These are phyloP conservation scores for Neophaeococcomyces aloes DNA, from an alignment of 2,329 filamentous ascomycete genomes.

Conservation along the genomic window DNA sequence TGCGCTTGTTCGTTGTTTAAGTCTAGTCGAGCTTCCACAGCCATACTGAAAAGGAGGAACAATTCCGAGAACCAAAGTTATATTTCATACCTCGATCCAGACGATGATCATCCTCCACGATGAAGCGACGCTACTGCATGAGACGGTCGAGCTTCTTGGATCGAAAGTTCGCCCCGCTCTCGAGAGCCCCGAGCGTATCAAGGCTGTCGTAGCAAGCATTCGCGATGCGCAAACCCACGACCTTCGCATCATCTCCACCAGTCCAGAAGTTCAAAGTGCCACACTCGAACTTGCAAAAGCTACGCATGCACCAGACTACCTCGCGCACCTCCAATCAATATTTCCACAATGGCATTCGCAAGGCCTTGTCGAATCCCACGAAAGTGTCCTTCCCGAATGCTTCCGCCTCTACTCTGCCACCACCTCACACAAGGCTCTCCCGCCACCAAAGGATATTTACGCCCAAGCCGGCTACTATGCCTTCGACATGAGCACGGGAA, in stretches of 20 bases:
- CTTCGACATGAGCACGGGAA: slow-evolving; percentile 22
- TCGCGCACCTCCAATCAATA: slow-evolving; percentile 16
- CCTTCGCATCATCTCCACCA: slow-evolving; percentile 9
- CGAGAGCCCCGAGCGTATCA: slow-evolving; percentile 18
- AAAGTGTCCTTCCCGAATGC: slow-evolving; percentile 20
- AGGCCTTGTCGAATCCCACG: slow-evolving; percentile 15
- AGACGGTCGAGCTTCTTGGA: slow-evolving; percentile 20
- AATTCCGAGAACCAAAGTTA: not conserved
- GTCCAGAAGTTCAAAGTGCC: slow-evolving; percentile 6
- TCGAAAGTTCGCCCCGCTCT: slow-evolving; percentile 19
- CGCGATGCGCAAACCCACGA: slow-evolving; percentile 11
- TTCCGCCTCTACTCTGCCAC: slow-evolving; percentile 10
- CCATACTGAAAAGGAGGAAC: not conserved
- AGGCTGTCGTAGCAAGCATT: slow-evolving; percentile 18
- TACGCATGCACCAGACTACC: slow-evolving; percentile 16
- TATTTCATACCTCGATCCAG: not conserved
- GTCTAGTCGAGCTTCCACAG: not conserved
- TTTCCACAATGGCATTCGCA: slow-evolving; percentile 16
- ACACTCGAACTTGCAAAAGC: slow-evolving; percentile 10
- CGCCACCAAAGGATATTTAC: slow-evolving; percentile 17
- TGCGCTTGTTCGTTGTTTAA: too few relatives aligned
- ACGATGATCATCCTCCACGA: slow-evolving; percentile 22
- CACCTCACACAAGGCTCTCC: slow-evolving; percentile 7
- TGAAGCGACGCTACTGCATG: slow-evolving; percentile 19
- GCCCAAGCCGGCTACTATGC: slow-evolving; percentile 21